Percentiles rank a stretch among this genome's conserved stretches.
These are phyloP conservation scores for Penicillium bovifimosum DNA, from an alignment of 495 filamentous ascomycete species.

Conservation along the genomic window DNA sequence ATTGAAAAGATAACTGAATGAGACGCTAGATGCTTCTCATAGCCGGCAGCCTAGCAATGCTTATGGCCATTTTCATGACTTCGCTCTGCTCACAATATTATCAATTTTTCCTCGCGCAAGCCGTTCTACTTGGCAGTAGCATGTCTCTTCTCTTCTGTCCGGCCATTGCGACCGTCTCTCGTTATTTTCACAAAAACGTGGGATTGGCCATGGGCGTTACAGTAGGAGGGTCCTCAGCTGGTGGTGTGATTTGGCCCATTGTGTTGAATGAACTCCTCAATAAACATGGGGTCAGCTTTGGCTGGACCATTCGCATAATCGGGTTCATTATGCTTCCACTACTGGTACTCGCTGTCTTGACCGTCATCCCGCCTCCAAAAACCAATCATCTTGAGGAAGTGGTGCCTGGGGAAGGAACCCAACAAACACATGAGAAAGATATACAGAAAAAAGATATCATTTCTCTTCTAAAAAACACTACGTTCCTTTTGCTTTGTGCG, in stretches of 20 bases:
- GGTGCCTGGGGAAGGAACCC: not conserved
- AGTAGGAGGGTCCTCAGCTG: slow-evolving; percentile 51
- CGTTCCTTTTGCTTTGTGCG: slow-evolving; percentile 44
- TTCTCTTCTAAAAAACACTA: slow-evolving; percentile 19
- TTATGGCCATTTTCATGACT: slow-evolving; percentile 51
- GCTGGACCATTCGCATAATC: slow-evolving; percentile 46
- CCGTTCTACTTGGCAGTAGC: slow-evolving; percentile 47
- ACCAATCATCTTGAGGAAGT: not conserved
- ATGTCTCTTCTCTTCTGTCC: slow-evolving; percentile 49
- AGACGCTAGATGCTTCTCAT: no score
- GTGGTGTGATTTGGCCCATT: slow-evolving; percentile 47
- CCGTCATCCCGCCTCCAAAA: not conserved
- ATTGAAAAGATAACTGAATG: no score
- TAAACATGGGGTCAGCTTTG: slow-evolving; percentile 36
- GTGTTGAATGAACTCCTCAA: slow-evolving; percentile 37
- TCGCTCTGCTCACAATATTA: slow-evolving; percentile 54
- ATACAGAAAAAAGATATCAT: slow-evolving; percentile 14
- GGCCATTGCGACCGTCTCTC: slow-evolving; percentile 44
- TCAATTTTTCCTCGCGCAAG: slow-evolving; percentile 60
- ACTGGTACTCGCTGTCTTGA: slow-evolving; percentile 43
- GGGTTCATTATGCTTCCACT: slow-evolving; percentile 50
- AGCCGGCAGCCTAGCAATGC: slow-evolving; percentile 24
- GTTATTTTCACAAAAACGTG: slow-evolving; percentile 51
- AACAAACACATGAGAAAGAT: not conserved
- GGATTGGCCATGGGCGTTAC: slow-evolving; percentile 51